Evolutionary conservation across 2,329 filamentous ascomycete species (phyloP).

Genomic region (Colletotrichum tropicale): DNA sequence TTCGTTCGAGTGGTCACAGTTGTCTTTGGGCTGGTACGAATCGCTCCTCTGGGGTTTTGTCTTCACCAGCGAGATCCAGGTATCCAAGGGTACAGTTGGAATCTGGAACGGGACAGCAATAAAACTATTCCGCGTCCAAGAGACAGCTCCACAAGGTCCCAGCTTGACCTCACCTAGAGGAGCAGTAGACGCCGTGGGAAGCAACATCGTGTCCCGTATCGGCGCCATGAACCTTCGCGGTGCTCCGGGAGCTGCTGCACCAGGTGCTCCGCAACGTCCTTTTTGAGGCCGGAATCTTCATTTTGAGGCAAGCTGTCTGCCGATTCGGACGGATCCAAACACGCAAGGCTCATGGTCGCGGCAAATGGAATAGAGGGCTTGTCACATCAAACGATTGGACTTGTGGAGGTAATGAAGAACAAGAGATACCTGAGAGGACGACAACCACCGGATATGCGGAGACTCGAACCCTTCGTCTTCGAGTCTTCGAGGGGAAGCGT

Average conservation of each 20-base stretch:
- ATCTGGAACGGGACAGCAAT: conserved; percentile 94
- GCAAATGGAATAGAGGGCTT: not conserved
- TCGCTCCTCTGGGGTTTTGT: conserved; percentile 93
- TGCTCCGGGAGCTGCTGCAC: conserved; percentile 26
- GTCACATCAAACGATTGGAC: not conserved
- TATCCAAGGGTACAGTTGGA: conserved; percentile 84
- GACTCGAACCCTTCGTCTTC: not conserved
- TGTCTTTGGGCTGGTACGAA: conserved; percentile 94
- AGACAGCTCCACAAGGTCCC: conserved; percentile 79
- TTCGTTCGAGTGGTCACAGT: conserved; percentile 91
- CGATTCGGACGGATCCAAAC: not conserved
- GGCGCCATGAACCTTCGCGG: conserved; percentile 78
- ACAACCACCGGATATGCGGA: not conserved
- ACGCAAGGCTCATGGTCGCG: not conserved
- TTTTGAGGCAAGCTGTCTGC: not conserved
- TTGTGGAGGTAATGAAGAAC: not conserved
- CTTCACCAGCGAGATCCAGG: conserved; percentile 88
- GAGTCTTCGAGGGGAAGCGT: not conserved
- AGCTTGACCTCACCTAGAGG: conserved; percentile 84
- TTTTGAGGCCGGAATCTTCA: not conserved
- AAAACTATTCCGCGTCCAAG: conserved; percentile 87
- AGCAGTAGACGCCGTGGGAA: conserved; percentile 91
- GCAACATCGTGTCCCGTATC: conserved; percentile 85
- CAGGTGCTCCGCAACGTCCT: conserved; percentile 1
- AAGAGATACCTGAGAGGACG: not conserved